Conservation (phyloP, 2,329 filamentous ascomycete species). For the Penicillium thymicola region DNA sequence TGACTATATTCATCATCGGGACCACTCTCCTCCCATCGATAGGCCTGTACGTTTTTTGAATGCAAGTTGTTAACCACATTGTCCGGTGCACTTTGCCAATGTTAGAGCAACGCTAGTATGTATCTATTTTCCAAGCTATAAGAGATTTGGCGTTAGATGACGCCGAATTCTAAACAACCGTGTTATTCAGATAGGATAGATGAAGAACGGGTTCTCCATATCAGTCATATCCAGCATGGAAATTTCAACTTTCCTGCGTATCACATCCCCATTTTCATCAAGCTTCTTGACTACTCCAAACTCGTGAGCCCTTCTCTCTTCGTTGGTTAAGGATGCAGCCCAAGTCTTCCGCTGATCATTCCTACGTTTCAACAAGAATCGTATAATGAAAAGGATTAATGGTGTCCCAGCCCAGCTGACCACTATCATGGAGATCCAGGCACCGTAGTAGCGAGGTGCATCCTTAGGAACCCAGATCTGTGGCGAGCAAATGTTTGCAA, state of each 20-base stretch:
- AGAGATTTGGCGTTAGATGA: not conserved
- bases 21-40: too few relatives aligned
- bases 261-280: conserved; percentile 30
- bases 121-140: not conserved
- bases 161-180: not conserved
- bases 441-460: conserved; percentile 33
- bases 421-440: conserved; percentile 33
- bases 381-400: conserved; percentile 33
- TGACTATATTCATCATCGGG: too few relatives aligned
- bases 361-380: conserved; percentile 27
- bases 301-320: conserved; percentile 1
- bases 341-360: not conserved
- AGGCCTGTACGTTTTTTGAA: too few relatives aligned
- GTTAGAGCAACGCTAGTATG: not conserved
- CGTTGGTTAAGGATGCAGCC: conserved; percentile 1
- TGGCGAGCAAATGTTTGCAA: conserved; percentile 30
- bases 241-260: conserved; percentile 35
- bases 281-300: conserved; percentile 28
- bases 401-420: conserved; percentile 39
- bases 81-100: too few relatives aligned
- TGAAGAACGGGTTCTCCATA: conserved; percentile 40
- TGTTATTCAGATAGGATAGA: conserved; percentile 30
- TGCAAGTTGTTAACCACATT: too few relatives aligned
- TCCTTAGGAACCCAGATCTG: conserved; percentile 30
- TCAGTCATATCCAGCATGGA: conserved; percentile 38